Conservation (phyloP, 83 land plant species). For the Diphasiastrum complanatum region DNA sequence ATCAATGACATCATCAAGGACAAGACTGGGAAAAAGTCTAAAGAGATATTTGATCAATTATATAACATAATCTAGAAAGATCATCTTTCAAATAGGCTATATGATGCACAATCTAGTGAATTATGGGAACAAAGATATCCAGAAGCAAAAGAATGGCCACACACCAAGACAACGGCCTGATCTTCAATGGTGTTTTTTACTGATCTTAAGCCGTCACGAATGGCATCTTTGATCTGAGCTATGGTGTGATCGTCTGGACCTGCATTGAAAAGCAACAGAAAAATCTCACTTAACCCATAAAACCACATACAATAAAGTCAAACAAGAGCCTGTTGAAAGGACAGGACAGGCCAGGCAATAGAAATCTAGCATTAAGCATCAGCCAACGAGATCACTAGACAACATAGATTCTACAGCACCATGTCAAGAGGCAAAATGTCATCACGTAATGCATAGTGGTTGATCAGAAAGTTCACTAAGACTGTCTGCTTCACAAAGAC, state of each 20-base stretch:
- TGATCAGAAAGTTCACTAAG: not conserved
- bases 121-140: not conserved
- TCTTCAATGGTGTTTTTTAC: constrained; percentile 96
- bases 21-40: too few species aligned
- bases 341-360: too few species aligned
- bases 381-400: too few species aligned
- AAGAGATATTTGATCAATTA: too few species aligned
- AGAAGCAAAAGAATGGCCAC: not conserved
- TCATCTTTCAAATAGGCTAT: too few species aligned
- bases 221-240: constrained; percentile 99
- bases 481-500: not conserved
- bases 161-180: constrained; percentile 77
- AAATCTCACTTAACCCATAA: not conserved
- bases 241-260: constrained; percentile 99
- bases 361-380: too few species aligned
- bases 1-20: too few species aligned
- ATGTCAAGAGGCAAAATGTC: too few species aligned
- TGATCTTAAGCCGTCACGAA: constrained; percentile 90
- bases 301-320: not conserved
- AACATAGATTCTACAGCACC: too few species aligned
- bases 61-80: too few species aligned
- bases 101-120: not conserved
- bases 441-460: not conserved
- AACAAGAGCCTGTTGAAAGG: too few species aligned
- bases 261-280: constrained; percentile 18